Evolutionary conservation across 352 stramenopile species (phyloP), one percentile per base, ranked within the genome.

Genomic region (Phytophthora pisi): DNA sequence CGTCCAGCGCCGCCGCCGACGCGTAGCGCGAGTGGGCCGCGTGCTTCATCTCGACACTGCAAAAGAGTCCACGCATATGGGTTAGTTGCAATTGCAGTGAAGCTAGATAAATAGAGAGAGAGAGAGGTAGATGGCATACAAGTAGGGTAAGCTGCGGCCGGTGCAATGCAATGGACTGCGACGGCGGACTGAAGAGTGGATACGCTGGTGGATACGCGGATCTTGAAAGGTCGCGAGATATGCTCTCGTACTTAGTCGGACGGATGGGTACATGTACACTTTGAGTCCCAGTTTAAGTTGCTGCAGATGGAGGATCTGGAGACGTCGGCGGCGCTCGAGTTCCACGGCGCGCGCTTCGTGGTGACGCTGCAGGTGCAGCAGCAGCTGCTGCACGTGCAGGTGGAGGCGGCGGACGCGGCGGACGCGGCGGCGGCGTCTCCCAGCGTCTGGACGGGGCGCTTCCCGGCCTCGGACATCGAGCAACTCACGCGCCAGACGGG

Each of bases 401-500:
- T 92, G 49, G 86, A 93, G 55, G 71, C 81, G 16, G 28, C 51
- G 23, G 55, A 51, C 5, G 71, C 81, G 16, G 28, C 51, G 23
- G 55, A 51, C 5, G 36, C 30, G 34, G 34, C 34, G 11, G 11
- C 9, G 9, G 34, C 34, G 34, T 11, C 34, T 13, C 34, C 11
- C 24, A 7, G 65, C 59, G 74, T 83, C 74, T 93, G 84, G 84
- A 90, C 79, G 30, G 84, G 71, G n/a, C 71, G 67, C 26, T 92
- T 95, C 52, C 74, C 80, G 1, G 74, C 82, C 16, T 43, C 61
- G 82, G 83, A 98, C 53, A 66, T 98, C 4, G 92, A 98, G 71
- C 88, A 97, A 62, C 86, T 98, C 47, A 98, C 94, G 49, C 81
- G 86, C 13, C 97, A 98, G 70, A 98, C 95, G 24, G 92, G 95